Percentiles rank a stretch among this genome's conserved stretches.
Conservation (phyloP, 129 eudicot genomes). For the Ambrosia trifida region DNA sequence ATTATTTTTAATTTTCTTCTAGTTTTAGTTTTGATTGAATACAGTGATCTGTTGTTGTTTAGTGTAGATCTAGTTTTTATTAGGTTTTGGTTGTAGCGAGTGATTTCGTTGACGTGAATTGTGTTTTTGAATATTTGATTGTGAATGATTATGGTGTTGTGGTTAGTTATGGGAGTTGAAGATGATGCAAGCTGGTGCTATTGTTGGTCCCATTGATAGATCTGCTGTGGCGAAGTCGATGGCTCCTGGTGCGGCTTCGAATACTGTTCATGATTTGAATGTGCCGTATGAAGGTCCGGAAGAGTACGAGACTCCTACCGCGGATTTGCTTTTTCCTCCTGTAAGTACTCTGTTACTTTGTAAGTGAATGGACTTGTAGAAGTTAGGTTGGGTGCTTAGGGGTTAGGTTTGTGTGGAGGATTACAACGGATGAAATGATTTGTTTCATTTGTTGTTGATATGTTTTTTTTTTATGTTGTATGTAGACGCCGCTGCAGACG, state of each 20-base stretch:
- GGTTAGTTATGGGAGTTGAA: slow-evolving; percentile 87
- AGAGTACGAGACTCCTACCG: slow-evolving; percentile 94
- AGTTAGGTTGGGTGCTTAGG: not conserved
- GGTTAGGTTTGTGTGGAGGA: slow-evolving; percentile 9
- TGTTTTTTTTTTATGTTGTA: slow-evolving; percentile 11
- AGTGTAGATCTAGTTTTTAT: slow-evolving; percentile 30
- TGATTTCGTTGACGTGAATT: not conserved
- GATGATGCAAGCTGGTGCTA: slow-evolving; percentile 81
- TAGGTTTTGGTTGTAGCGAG: not conserved
- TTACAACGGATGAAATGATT: not conserved
- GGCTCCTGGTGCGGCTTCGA: slow-evolving; percentile 53
- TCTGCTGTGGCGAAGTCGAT: slow-evolving; percentile 50
- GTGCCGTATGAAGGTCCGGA: slow-evolving; percentile 92
- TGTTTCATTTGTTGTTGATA: slow-evolving; percentile 1
- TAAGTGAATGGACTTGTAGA: not conserved
- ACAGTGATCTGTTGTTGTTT: slow-evolving; percentile 13
- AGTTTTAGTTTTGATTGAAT: not conserved
- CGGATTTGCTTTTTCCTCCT: slow-evolving; percentile 89
- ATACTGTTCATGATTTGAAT: slow-evolving; percentile 87
- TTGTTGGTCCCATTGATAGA: slow-evolving; percentile 81
- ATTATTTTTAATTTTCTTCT: too few species aligned
- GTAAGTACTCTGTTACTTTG: slow-evolving; percentile 41
- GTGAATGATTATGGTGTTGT: slow-evolving; percentile 20
- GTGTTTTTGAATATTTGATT: slow-evolving; percentile 26
- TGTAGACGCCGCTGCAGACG: slow-evolving; percentile 69